Conservation (phyloP, 129 eudicot species). For the Apium graveolens region DNA sequence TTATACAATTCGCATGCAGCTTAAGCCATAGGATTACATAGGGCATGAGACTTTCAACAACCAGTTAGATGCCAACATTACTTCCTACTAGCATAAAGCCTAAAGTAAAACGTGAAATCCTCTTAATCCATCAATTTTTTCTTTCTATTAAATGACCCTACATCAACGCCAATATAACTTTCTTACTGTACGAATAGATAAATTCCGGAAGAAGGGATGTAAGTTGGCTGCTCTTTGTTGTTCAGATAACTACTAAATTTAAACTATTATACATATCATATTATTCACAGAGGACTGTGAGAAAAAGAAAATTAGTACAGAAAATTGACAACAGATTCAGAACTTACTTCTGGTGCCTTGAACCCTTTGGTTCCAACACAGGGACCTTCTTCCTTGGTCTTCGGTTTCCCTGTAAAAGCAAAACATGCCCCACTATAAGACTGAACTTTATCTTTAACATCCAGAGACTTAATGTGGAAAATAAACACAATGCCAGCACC, state of each 20-base stretch:
- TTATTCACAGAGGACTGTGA: background rate
- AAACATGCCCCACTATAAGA: background rate
- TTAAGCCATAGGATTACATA: background rate
- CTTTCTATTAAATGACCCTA: background rate
- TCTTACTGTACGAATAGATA: too few species aligned
- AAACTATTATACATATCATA: background rate
- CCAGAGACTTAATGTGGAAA: background rate
- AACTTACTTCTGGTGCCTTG: slow-evolving; percentile 90
- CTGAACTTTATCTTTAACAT: background rate
- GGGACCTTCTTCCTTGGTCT: slow-evolving; percentile 65
- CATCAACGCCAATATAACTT: background rate
- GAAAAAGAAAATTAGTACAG: background rate
- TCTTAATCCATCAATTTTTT: too few species aligned
- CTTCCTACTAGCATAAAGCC: background rate
- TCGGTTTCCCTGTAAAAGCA: slow-evolving; percentile 42
- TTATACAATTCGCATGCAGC: background rate
- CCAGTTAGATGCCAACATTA: background rate
- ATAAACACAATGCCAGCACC: slow-evolving; percentile 52
- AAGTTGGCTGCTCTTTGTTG: background rate
- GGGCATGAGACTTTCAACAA: background rate
- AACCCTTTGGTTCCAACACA: slow-evolving; percentile 97
- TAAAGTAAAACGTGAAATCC: background rate
- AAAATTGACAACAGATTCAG: background rate
- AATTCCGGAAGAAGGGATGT: background rate
- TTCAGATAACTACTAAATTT: background rate